Base-by-base conservation (phyloP, 1,284 basidiomycete species). In the Pisolithus thermaeus region DNA sequence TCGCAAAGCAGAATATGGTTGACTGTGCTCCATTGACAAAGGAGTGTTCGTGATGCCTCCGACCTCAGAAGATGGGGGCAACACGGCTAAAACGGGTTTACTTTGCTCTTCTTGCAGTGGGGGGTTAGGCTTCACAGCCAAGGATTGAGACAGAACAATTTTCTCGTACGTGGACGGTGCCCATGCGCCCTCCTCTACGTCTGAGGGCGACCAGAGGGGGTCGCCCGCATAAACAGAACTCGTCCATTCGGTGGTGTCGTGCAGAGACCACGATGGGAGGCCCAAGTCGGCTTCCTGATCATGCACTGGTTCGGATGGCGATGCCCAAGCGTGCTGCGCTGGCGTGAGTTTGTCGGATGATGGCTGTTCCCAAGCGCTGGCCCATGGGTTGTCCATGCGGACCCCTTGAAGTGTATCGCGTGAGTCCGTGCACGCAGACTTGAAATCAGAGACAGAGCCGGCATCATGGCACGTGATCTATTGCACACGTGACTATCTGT, bases 301-400 rank as follows among this genome's bases (percentile, higher is more conserved):
- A 58, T 50, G 51, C 55, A 49, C 46, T 53, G 59, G 40, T 59
- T 40, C 40, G 2, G 37, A 25, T 25, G 28, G 28, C 4, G 61
- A 50, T 32, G 64, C 53, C 68, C 66, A 68, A 37, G 59, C 3
- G 12, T 32, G 11, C 32, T 14, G 2, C 32, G 9, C 12, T 3
- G 32, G 49, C 28, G 40, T 18, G 42, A 25, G 3, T 28, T 49
- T 49, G 23, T 28, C 39, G 4, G 43, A 23, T 23, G 3, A 25
- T 30, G 46, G 47, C 46, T 73, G 71, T 16, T 72, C 57, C 81
- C 81, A 84, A 51, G 79, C 77, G 66, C 83, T 82, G 43, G 77
- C 76, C 79, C 84, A 87, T 49, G 83, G 79, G 66, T 87, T 79
- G 55, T 84, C 81, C 81, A 83, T 83, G 20, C 48, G 46, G 43